Evolutionary conservation across 176 grass and related monocot species (phyloP).

Genomic region (Eleusine indica): DNA sequence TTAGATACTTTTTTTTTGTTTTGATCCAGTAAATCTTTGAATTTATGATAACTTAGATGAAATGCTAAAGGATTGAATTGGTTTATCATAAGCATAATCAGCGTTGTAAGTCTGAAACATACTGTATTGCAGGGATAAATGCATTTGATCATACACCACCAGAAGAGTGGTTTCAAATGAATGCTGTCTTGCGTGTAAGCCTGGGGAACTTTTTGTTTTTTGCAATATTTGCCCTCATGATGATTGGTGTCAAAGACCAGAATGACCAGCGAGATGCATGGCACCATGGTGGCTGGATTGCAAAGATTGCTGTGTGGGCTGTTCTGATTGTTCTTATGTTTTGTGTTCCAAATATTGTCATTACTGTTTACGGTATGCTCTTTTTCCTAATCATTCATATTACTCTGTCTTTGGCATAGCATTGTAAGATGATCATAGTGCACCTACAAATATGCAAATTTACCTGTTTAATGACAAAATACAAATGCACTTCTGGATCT

Average conservation of each 20-base stretch:
- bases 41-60: not conserved
- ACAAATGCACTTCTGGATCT: not conserved
- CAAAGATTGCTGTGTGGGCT: slow-evolving; percentile 83
- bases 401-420: slow-evolving; percentile 9
- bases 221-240: slow-evolving; percentile 70
- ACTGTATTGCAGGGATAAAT: slow-evolving; percentile 55
- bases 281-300: slow-evolving; percentile 93
- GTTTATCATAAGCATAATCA: not conserved
- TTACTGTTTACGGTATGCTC: slow-evolving; percentile 82
- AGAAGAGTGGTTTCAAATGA: slow-evolving; percentile 89
- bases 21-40: not conserved
- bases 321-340: slow-evolving; percentile 91
- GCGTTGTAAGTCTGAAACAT: slow-evolving; percentile 9
- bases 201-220: slow-evolving; percentile 97
- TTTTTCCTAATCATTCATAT: slow-evolving; percentile 35
- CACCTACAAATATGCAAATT: not conserved
- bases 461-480: not conserved
- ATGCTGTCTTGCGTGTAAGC: slow-evolving; percentile 89
- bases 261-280: slow-evolving; percentile 87
- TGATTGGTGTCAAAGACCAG: slow-evolving; percentile 94
- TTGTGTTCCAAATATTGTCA: slow-evolving; percentile 78
- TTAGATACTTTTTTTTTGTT: not conserved
- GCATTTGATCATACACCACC: slow-evolving; percentile 46
- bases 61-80: not conserved
- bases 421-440: slow-evolving; percentile 1